Conservation (phyloP, 1,284 basidiomycete species). For the Microbotryomycetes sp. region DNA sequence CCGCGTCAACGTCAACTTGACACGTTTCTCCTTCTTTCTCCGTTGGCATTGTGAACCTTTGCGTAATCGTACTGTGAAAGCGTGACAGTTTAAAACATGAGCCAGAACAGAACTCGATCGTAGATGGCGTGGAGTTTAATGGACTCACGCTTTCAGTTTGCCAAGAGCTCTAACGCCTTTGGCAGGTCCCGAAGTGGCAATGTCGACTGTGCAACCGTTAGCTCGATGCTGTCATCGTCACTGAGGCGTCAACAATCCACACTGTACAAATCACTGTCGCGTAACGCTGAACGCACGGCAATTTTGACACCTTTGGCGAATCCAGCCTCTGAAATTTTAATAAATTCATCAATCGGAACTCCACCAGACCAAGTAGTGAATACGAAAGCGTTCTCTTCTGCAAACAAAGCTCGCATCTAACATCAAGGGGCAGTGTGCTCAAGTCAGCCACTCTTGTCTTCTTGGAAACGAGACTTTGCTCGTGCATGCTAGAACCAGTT, state of each 20-base stretch:
- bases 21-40: conserved; percentile 28
- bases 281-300: conserved; percentile 8
- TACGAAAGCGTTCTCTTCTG: conserved; percentile 37
- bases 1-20: conserved; percentile 40
- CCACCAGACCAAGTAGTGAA: conserved; percentile 41
- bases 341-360: conserved; percentile 39
- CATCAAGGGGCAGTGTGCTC: neutral
- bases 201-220: conserved; percentile 38
- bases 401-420: conserved; percentile 36
- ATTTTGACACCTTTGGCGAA: conserved; percentile 39
- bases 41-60: conserved; percentile 35
- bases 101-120: neutral
- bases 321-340: conserved; percentile 35
- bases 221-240: conserved; percentile 34
- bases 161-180: conserved; percentile 35
- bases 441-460: too few species aligned
- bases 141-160: conserved; percentile 38
- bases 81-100: neutral
- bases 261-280: neutral
- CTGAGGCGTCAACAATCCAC: too few species aligned
- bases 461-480: too few species aligned
- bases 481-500: neutral
- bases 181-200: conserved; percentile 31
- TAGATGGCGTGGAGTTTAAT: too few species aligned
- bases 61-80: conserved; percentile 36